A percentile compares a stretch with the other conserved stretches of the same genome.
phyloP scores from a whole-genome alignment of 768 basidiomycete genomes.

The Pleurotus giganteus region DNA sequence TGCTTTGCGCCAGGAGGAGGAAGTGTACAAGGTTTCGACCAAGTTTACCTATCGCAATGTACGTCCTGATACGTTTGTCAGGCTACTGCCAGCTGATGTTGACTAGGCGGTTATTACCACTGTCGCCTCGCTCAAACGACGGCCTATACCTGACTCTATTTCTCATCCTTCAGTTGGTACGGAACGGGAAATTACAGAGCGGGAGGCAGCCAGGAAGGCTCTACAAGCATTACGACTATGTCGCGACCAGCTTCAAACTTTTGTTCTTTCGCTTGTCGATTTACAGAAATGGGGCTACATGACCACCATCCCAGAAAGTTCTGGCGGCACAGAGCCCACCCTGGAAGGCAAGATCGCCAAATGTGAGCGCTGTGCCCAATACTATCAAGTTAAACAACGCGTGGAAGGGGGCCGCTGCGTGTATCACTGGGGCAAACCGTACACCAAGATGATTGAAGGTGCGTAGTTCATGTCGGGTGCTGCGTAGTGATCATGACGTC shows the following conservation, averaged over 20 bases:
- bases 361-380: constrained; percentile 78
- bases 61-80: constrained; percentile 18
- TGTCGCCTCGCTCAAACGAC: constrained; percentile 46
- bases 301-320: constrained; percentile 59
- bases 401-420: constrained; percentile 63
- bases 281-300: constrained; percentile 72
- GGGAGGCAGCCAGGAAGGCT: constrained; percentile 52
- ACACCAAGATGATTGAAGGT: constrained; percentile 66
- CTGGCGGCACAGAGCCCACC: constrained; percentile 63
- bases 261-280: constrained; percentile 56
- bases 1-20: constrained; percentile 77
- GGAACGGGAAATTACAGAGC: constrained; percentile 56
- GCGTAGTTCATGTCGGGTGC: constrained; percentile 17
- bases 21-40: constrained; percentile 70
- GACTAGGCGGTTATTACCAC: constrained; percentile 51
- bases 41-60: constrained; percentile 86
- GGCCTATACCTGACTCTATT: constrained; percentile 50
- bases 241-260: constrained; percentile 47
- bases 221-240: constrained; percentile 54
- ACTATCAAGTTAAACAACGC: constrained; percentile 64
- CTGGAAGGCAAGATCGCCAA: constrained; percentile 57
- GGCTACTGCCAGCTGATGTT: constrained; percentile 9
- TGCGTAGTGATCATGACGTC: constrained; percentile 4
- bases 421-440: constrained; percentile 81
- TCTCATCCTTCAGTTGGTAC: constrained; percentile 79